phyloP scores from a whole-genome alignment of 2,329 filamentous ascomycete species.

The Colletotrichum noveboracense region DNA sequence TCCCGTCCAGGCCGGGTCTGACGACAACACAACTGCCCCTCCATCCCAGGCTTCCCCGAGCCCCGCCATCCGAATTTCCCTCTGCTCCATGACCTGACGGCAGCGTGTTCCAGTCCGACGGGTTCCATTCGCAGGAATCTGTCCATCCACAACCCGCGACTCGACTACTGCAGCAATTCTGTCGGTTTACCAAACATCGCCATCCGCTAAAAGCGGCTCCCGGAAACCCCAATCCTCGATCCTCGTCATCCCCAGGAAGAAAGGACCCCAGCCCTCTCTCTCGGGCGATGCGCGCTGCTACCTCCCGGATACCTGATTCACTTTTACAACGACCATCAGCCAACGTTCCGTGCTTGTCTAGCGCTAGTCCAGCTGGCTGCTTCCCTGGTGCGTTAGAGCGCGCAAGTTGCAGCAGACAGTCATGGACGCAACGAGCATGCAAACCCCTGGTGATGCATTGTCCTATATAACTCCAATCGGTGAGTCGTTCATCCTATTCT shows the following conservation, averaged over 20 bases:
- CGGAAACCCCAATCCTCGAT: neutral
- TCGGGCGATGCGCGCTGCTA: neutral
- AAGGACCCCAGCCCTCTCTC: neutral
- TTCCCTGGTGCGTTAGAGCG: conserved; percentile 24
- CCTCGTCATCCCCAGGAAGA: neutral
- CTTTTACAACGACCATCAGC: conserved; percentile 2
- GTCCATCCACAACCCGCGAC: neutral
- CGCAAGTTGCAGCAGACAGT: conserved; percentile 17
- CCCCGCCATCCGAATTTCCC: conserved; percentile 5
- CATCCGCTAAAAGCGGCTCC: neutral
- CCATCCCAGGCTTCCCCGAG: neutral
- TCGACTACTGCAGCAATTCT: neutral
- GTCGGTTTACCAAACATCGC: neutral
- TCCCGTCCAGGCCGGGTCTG: neutral
- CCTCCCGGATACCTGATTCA: neutral
- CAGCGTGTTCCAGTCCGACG: neutral
- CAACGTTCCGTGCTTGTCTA: conserved; percentile 7
- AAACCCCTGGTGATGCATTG: conserved; percentile 51
- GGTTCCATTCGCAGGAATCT: neutral
- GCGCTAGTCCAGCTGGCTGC: conserved; percentile 15
- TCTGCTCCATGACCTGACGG: neutral
- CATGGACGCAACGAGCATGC: conserved; percentile 47
- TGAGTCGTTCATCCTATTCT: conserved; percentile 44
- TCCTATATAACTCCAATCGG: conserved; percentile 61
- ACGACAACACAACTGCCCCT: neutral